Percentiles rank a stretch among this genome's conserved stretches.
Evolutionary conservation across 495 filamentous ascomycete species (phyloP).

Genomic region (Trichoderma virens): DNA sequence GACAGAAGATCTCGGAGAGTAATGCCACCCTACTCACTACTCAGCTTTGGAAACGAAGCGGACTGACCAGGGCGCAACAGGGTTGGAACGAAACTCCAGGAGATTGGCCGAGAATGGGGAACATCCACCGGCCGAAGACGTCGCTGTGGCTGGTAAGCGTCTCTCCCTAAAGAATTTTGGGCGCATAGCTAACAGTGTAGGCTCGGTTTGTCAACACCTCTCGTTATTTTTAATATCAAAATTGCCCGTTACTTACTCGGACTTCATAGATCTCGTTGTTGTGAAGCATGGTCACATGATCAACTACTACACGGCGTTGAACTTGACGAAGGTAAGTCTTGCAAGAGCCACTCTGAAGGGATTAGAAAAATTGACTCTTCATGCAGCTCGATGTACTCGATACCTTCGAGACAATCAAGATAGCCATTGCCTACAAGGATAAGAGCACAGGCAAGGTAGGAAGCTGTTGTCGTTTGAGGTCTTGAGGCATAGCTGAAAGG

Average conservation of each 20-base stretch:
- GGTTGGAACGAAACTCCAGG: conserved; percentile 33
- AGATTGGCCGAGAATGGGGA: conserved; percentile 43
- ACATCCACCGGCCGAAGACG: conserved; percentile 78
- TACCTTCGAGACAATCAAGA: conserved; percentile 70
- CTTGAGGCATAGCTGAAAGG: conserved; percentile 17
- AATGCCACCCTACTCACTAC: no score
- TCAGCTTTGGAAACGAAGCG: no score
- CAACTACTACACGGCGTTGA: conserved; percentile 69
- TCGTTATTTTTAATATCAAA: neutral
- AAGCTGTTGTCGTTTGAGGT: neutral
- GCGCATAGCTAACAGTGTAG: neutral
- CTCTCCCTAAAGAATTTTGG: neutral
- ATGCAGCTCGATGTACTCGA: conserved; percentile 69
- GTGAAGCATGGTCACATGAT: conserved; percentile 63
- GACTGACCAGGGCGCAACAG: neutral
- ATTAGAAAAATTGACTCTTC: conserved; percentile 4
- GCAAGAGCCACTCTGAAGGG: neutral
- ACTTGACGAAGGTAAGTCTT: conserved; percentile 60
- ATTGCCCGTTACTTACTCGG: neutral
- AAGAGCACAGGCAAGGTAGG: neutral
- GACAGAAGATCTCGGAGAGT: conserved; percentile 64
- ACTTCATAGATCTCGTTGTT: conserved; percentile 60
- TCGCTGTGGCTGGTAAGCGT: conserved; percentile 60
- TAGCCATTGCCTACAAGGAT: conserved; percentile 58
- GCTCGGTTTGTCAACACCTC: conserved; percentile 41